Percentiles rank a stretch among this genome's conserved stretches.
These are phyloP conservation scores for Alternaria metachromatica DNA, from an alignment of 2,329 filamentous ascomycete genomes.

Conservation along the genomic window DNA sequence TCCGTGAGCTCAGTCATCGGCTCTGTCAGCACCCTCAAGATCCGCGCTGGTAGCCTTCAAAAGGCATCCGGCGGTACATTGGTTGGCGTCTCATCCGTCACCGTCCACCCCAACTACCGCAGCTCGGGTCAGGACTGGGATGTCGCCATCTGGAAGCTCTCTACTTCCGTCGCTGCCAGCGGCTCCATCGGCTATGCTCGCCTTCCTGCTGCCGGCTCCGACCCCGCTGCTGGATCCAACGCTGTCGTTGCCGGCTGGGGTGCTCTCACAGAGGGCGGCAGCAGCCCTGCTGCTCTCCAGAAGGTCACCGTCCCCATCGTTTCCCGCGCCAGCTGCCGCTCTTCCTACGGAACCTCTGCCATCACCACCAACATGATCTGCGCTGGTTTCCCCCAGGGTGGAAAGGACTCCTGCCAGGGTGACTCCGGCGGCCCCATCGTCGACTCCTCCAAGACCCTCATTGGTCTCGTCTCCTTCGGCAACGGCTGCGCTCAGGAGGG, in stretches of 20 bases:
- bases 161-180: constrained; percentile 30
- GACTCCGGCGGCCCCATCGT: constrained; percentile 39
- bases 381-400: constrained; percentile 31
- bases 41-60: constrained; percentile 32
- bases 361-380: constrained; percentile 39
- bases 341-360: constrained; percentile 21
- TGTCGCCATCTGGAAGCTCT: constrained; percentile 36
- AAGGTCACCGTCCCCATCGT: constrained; percentile 41
- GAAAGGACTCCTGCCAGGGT: constrained; percentile 45
- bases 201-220: constrained; percentile 28
- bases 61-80: constrained; percentile 28
- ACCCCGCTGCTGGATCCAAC: constrained; percentile 29
- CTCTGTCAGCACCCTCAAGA: constrained; percentile 3
- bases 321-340: constrained; percentile 31
- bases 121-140: constrained; percentile 24
- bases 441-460: constrained; percentile 12
- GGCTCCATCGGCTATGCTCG: constrained; percentile 31
- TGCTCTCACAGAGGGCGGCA: constrained; percentile 15
- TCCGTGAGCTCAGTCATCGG: constrained; percentile 24
- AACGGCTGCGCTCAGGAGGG: constrained; percentile 29
- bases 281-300: constrained; percentile 21
- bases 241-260: constrained; percentile 38
- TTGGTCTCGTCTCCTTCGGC: constrained; percentile 17
- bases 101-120: constrained; percentile 29
- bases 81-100: constrained; percentile 24